Evolutionary conservation across 805 yeast genomes (phyloP).

Genomic region (Candida hungchunana): DNA sequence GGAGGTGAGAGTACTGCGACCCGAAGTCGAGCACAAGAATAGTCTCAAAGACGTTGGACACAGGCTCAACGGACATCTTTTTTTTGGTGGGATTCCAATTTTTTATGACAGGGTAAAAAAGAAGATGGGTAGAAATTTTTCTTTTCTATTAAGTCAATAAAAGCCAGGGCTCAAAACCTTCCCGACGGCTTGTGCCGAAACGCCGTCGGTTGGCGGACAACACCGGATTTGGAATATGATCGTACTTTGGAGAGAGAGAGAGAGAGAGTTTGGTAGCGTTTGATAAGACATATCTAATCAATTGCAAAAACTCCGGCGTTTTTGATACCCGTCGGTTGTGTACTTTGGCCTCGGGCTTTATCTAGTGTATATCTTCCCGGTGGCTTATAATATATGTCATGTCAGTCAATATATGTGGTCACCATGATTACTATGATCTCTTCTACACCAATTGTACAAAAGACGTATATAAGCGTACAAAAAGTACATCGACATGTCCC

Average conservation of each 20-base stretch:
- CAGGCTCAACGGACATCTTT: constrained; percentile 42
- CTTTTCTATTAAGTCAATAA: background rate
- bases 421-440: background rate
- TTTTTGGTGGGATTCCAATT: background rate
- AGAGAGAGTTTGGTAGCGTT: no score
- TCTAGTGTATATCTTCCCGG: no score
- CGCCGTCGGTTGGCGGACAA: background rate
- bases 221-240: no score
- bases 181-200: background rate
- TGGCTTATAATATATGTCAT: background rate
- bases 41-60: constrained; percentile 90
- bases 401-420: background rate
- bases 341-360: no score
- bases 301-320: no score
- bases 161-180: background rate
- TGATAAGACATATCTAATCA: no score
- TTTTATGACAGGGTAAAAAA: no score
- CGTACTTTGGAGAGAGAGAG: no score
- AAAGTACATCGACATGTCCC: constrained; percentile 7
- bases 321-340: no score
- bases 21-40: constrained; percentile 96
- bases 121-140: background rate
- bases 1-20: constrained; percentile 95
- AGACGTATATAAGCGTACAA: background rate
- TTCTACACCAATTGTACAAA: constrained; percentile 1